Base-by-base conservation (phyloP, 2,329 filamentous ascomycete genomes). In the Aspergillus fructus region DNA sequence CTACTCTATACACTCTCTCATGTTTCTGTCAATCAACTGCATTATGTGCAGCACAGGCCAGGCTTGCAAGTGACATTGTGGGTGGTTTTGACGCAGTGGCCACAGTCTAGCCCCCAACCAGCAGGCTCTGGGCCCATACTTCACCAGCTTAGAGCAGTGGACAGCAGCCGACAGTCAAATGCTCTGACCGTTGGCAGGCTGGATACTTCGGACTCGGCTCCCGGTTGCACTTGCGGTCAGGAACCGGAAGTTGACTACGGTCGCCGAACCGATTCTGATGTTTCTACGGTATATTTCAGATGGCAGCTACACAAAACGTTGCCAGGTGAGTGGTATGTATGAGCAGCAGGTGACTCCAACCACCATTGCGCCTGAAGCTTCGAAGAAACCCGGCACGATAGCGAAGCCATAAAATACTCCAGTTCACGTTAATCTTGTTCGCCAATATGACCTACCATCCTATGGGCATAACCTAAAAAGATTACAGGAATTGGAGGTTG, bases 361-460 rank as follows among this genome's bases (percentile, higher is more conserved):
- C 61, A 70, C 70, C 68, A 73, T 63, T 59, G 69, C 68, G 64
- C 62, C 40, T 59, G 56, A 59, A 49, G 59, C 59, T 64, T 66
- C 24, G 53, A 66, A 66, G 62, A 66, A 64, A 62, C 62, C 62
- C 61, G 62, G 65, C 59, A 62, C 69, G 65, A 68, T 70, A 59
- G 67, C 65, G 64, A 58, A 73, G 70, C 62, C 68, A 64, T 73
- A 65, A 67, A 59, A 52, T 66, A 65, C 61, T 67, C 54, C 21
- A 23, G 37, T 23, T 33, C 46, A 27, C 23, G 56, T 49, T 76
- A 65, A 62, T 78, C 75, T 77, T 67, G 76, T 76, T 73, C 76
- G 76, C 75, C 74, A 78, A 78, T 78, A 78, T 78, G 76, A 78
- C 76, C 76, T 71, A 66, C 75, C 74, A 78, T 73, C 71, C 74